Evolutionary conservation across 2,329 filamentous ascomycete species (phyloP), one percentile per base, ranked within the genome.

Genomic region (Tolypocladium tundrense): DNA sequence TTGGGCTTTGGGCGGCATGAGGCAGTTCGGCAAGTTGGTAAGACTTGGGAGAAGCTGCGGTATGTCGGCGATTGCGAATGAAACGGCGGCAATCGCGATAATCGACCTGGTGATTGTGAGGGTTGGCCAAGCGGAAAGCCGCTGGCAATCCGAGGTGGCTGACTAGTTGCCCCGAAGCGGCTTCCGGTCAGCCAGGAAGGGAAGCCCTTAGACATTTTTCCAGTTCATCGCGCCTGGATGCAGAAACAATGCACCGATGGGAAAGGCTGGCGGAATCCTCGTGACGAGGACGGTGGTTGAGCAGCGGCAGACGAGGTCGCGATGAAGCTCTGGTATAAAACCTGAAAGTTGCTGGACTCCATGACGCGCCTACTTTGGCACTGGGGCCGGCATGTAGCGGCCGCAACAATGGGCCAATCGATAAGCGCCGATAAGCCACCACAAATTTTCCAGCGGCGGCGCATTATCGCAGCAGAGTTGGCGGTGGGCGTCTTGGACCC

Each of bases 351-450:
- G 48, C 48, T 33, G 9, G 27, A 16, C 21, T 70, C 66, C 70
- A 73, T 74, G 72, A 74, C 72, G 72, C 72, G 70, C 68, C 68
- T 64, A 63, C 53, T 35, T 41, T 40, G 52, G 35, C 27, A 16
- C 51, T 53, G 51, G 37, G 27, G 21, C 27, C 53, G 24, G 7
- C 40, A 27, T 1, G 0, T 14, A 9, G 51, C 33, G 31, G 39
- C 40, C 33, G 21, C 41, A 14, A 8, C n/a, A n/a, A 35, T n/a
- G 54, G 58, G 40, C 72, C 70, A 73, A 73, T 72, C 60, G 72
- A 75, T 74, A 73, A 71, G 70, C 61, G 5, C n/a, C 62, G 73
- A 75, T 74, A 75, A 69, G 64, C 59, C 63, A 71, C 69, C 69
- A 73, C 70, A 73, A 74, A 72, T 68, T 73, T 75, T 75, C 62